These are phyloP conservation scores for Microbotryum intermedium DNA, from an alignment of 1,284 basidiomycete species.

Conservation along the genomic window DNA sequence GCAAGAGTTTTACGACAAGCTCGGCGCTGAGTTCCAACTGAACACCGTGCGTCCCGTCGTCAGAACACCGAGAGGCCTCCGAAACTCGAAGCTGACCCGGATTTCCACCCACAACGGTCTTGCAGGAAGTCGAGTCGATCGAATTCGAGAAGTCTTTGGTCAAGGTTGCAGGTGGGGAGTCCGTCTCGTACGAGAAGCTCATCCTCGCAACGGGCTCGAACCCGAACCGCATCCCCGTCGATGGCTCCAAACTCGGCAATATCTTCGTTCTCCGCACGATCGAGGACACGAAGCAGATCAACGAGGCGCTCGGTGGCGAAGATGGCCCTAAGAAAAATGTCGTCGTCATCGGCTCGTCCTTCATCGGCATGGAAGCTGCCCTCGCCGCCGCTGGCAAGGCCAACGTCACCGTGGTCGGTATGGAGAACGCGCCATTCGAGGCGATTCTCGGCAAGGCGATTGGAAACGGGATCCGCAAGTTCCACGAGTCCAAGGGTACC, in stretches of 20 bases:
- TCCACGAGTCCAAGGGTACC: constrained; percentile 63
- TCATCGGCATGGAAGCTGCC: constrained; percentile 90
- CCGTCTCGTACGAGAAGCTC: constrained; percentile 39
- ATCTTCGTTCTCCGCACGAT: constrained; percentile 68
- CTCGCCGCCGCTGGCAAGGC: constrained; percentile 62
- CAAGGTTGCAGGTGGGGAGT: constrained; percentile 38
- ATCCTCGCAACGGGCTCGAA: constrained; percentile 43
- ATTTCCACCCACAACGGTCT: background rate
- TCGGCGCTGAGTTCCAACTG: constrained; percentile 63
- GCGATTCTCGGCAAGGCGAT: constrained; percentile 70
- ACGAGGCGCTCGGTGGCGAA: constrained; percentile 44
- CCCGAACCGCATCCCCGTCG: constrained; percentile 60
- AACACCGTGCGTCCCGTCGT: constrained; percentile 48
- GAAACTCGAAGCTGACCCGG: background rate
- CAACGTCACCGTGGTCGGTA: constrained; percentile 57
- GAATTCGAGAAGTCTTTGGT: constrained; percentile 51
- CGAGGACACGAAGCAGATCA: constrained; percentile 65
- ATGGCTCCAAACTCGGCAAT: constrained; percentile 65
- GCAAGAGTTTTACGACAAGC: constrained; percentile 69
- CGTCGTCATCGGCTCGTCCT: constrained; percentile 80
- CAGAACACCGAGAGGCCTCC: background rate
- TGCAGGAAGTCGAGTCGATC: constrained; percentile 57
- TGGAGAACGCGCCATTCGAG: constrained; percentile 77
- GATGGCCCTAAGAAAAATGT: constrained; percentile 49
- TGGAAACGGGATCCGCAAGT: constrained; percentile 68